These are phyloP conservation scores for Hanseniaspora meyeri DNA, from an alignment of 805 yeast genomes.

Conservation along the genomic window DNA sequence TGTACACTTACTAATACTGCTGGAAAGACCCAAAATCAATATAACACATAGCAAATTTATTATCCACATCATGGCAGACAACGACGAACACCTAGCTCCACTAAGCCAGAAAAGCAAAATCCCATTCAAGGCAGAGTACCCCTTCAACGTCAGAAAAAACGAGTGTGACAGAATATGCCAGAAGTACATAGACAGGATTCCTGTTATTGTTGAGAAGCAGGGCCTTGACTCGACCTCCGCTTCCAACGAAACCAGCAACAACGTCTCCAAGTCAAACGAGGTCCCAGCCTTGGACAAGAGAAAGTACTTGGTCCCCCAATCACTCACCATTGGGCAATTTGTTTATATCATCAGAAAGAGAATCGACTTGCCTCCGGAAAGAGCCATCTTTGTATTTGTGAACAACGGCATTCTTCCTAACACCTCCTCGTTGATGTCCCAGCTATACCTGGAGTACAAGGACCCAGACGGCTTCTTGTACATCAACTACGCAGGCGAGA, in stretches of 20 bases:
- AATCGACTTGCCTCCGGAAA: constrained; percentile 88
- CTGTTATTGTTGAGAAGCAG: constrained; percentile 92
- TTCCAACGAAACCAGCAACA: not conserved
- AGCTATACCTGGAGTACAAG: constrained; percentile 90
- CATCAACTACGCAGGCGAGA: constrained; percentile 92
- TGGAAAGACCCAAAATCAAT: not conserved
- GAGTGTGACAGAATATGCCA: constrained; percentile 85
- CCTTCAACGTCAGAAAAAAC: constrained; percentile 89
- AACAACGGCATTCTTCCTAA: constrained; percentile 88
- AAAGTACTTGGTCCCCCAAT: constrained; percentile 91
- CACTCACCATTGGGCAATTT: constrained; percentile 93
- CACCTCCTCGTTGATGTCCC: constrained; percentile 91
- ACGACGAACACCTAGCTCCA: not conserved
- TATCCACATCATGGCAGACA: not conserved
- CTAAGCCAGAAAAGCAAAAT: constrained; percentile 18
- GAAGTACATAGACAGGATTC: constrained; percentile 83
- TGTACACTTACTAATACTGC: no score
- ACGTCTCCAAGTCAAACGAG: constrained; percentile 30
- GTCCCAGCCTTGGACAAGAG: constrained; percentile 94
- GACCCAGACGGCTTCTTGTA: constrained; percentile 96
- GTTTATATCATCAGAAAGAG: constrained; percentile 95
- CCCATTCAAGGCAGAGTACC: constrained; percentile 49
- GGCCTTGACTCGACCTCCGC: constrained; percentile 39
- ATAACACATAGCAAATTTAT: not conserved
- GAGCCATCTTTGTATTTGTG: constrained; percentile 94